Base-by-base conservation (phyloP, 2,329 filamentous ascomycete species). In the Xylaria sp. region DNA sequence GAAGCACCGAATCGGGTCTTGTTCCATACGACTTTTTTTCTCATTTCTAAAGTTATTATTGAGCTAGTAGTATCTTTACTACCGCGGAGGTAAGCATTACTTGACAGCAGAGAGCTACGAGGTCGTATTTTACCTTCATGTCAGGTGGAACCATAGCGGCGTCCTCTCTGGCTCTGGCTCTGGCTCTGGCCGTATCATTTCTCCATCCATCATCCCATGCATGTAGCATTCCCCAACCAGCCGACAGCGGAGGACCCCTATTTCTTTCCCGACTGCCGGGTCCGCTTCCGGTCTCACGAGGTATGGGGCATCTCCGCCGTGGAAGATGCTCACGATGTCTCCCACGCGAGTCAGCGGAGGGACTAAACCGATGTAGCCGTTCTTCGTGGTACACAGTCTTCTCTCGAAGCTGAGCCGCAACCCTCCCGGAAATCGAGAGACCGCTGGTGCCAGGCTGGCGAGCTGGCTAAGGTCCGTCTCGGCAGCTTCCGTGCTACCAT, bases 161-260 rank as follows among this genome's bases (percentile, higher is more conserved):
- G 31, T 44, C 25, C 50, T 67, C 52, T 39, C 4, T 20, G n/a
- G 18, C 46, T 28, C 28, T 28, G n/a, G 18, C 46, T 28, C 28
- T 28, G 28, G 28, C 28, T 37, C 59, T 59, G 31, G 28, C 34
- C 20, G 25, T 44, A 67, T 15, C 63, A 63, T 71, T 31, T 71
- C 52, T 7, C 63, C 60, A 3, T 67, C 63, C 67, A 69, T 67
- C 63, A 71, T 67, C 7, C 63, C 69, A 57, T 67, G 64, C 56
- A 70, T 46, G 39, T 67, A 69, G 44, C 66, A 69, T n/a, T 67
- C 67, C n/a, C 69, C 69, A 8, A 69, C 64, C 48, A 69, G 60
- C 52, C 50, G 55, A 23, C 69, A 62, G 13, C 56, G 57, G 37
- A 66, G 51, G 41, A 63, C 51, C 23, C 55, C 52, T 28, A 55